Conservation (phyloP, 352 stramenopile species). For the Chrysophaeum taylorii region DNA sequence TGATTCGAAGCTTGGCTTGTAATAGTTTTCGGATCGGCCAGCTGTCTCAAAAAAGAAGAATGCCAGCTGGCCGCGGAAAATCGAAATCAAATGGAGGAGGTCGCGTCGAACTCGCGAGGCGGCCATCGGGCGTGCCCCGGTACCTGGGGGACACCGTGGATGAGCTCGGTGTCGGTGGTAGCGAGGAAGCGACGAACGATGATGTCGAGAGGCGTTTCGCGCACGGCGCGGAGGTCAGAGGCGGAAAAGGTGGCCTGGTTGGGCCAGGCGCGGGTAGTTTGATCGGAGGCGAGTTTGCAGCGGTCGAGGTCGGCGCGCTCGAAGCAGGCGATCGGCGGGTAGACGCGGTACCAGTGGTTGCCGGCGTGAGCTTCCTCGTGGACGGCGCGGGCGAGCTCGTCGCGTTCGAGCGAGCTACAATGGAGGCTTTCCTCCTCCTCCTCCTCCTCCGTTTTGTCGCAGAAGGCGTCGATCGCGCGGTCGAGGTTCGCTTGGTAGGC, state of each 20-base stretch:
- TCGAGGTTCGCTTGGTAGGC: neutral
- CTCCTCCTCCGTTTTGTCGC: no score
- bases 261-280: neutral
- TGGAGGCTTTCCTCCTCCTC: no score
- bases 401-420: no score
- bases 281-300: neutral
- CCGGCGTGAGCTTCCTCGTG: constrained; percentile 12
- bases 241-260: neutral
- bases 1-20: no score
- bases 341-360: constrained; percentile 8
- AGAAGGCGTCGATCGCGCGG: neutral
- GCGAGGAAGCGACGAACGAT: neutral
- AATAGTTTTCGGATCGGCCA: no score
- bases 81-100: no score
- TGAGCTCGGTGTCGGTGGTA: neutral
- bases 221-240: neutral
- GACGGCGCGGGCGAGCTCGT: no score
- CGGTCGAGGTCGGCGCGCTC: neutral
- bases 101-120: no score
- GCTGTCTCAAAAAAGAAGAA: no score
- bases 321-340: constrained; percentile 4
- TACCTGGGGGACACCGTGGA: neutral
- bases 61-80: no score
- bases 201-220: neutral
- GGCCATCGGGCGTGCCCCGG: neutral